These are phyloP conservation scores for Infundibulicybe gibba DNA, from an alignment of 768 basidiomycete species.

Conservation along the genomic window DNA sequence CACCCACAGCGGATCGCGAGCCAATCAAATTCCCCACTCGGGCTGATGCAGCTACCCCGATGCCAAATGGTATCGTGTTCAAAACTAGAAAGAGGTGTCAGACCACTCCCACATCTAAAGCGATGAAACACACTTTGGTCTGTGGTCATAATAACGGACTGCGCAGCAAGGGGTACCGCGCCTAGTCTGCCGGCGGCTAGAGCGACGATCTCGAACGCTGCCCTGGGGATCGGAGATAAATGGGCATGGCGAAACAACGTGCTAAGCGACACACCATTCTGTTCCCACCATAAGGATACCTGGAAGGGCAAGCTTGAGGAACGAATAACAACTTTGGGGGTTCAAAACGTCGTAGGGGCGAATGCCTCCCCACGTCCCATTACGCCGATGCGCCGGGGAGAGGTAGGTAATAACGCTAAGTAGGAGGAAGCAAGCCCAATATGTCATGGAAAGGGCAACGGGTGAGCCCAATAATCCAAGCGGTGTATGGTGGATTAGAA, in stretches of 20 bases:
- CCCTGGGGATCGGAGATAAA: conserved; percentile 36
- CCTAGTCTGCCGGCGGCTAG: conserved; percentile 73
- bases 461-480: conserved; percentile 68
- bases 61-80: conserved; percentile 74
- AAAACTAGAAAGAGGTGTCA: conserved; percentile 36
- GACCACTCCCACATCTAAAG: too few relatives aligned
- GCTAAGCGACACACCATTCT: conserved; percentile 53
- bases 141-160: conserved; percentile 77
- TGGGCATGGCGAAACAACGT: background rate
- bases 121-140: conserved; percentile 53
- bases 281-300: conserved; percentile 79
- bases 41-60: conserved; percentile 71
- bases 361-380: conserved; percentile 65
- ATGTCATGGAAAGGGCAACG: conserved; percentile 62
- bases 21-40: conserved; percentile 76
- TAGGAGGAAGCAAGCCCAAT: conserved; percentile 62
- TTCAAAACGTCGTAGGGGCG: conserved; percentile 43
- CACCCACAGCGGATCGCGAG: conserved; percentile 43
- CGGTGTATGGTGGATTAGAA: conserved; percentile 59
- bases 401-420: conserved; percentile 45
- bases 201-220: conserved; percentile 80
- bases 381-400: conserved; percentile 50
- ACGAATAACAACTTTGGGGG: conserved; percentile 43
- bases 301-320: conserved; percentile 68
- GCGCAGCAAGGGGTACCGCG: conserved; percentile 63